Evolutionary conservation across 2,329 filamentous ascomycete genomes (phyloP), one percentile per base, ranked within the genome.

Genomic region (Scytalidium sp.): DNA sequence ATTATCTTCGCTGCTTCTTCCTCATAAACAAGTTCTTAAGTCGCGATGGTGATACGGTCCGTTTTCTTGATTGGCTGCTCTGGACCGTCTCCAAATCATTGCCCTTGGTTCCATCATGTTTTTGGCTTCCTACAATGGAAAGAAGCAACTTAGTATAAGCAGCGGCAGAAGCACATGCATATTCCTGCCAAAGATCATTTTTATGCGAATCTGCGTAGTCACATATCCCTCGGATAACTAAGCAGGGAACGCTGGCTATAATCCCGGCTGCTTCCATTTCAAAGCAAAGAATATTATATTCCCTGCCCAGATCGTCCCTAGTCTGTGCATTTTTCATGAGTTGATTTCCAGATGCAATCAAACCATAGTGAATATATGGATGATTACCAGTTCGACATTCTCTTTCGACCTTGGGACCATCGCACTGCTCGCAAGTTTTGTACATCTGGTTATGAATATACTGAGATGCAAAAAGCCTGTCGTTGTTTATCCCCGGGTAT

Each of bases 371-470:
- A 45, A 62, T 36, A 36, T n/a, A n/a, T 15, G 32, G 32, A 36
- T 36, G 15, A 36, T 36, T 36, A 36, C 17, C 13, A 13, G 27
- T 27, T 29, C 41, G 40, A 23, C 45, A 19, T 15, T 27, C 10
- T n/a, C 32, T 36, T n/a, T 36, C 32, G 32, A 36, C 17, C 20
- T 19, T 22, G 20, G 41, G 23, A 19, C 41, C 23, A 27, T 27
- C 20, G 17, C 41, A 43, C n/a, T 17, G 41, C 10, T 43, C 20
- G 23, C 41, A 22, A 17, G 41, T 36, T 67, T 64, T 0, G 32
- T 61, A 0, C 60, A 67, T 1, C 63, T 65, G 40, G 70, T 66
- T 0, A 61, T 20, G 0, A 67, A 67, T 19, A 64, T 64, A 43
- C 67, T 64, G 1, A 68, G 49, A 3, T 43, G 23, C 4, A 61